Evolutionary conservation across 1,284 basidiomycete genomes (phyloP).

Genomic region (Marasmius fiardii): DNA sequence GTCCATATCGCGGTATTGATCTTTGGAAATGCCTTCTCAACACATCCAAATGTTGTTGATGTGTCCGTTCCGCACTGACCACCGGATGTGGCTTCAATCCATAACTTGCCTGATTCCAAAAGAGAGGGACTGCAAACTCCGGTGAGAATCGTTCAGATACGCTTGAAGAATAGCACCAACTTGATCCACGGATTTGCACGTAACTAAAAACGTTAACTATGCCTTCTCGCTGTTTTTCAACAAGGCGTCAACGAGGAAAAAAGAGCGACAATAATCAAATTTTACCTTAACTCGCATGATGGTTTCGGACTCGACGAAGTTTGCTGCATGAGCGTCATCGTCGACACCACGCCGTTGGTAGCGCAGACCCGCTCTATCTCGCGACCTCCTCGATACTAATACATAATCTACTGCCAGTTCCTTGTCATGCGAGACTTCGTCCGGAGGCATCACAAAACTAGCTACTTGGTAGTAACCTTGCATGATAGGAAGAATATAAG

Average conservation of each 20-base stretch:
- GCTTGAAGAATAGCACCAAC: slow-evolving; percentile 36
- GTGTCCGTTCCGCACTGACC: slow-evolving; percentile 69
- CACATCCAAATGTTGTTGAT: slow-evolving; percentile 68
- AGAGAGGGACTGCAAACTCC: slow-evolving; percentile 76
- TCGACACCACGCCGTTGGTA: slow-evolving; percentile 97
- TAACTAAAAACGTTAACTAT: slow-evolving; percentile 81
- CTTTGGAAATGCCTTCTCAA: slow-evolving; percentile 76
- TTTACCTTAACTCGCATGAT: slow-evolving; percentile 76
- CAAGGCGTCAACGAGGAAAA: background rate
- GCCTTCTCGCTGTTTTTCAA: slow-evolving; percentile 56
- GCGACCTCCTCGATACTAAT: slow-evolving; percentile 83
- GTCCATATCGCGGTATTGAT: slow-evolving; percentile 71
- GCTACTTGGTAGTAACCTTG: slow-evolving; percentile 85
- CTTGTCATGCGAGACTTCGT: slow-evolving; percentile 42
- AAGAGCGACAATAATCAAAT: slow-evolving; percentile 7
- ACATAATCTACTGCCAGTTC: slow-evolving; percentile 61
- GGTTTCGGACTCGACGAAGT: slow-evolving; percentile 93
- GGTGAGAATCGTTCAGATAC: background rate
- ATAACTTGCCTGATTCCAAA: slow-evolving; percentile 84
- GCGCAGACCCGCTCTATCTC: slow-evolving; percentile 89
- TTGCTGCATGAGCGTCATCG: slow-evolving; percentile 78
- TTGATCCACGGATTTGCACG: slow-evolving; percentile 87
- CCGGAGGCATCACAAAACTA: slow-evolving; percentile 60
- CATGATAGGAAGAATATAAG: slow-evolving; percentile 83
- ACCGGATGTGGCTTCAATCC: slow-evolving; percentile 87